phyloP scores from a whole-genome alignment of 2,329 filamentous ascomycete species.

The Fusarium sulawesiense region DNA sequence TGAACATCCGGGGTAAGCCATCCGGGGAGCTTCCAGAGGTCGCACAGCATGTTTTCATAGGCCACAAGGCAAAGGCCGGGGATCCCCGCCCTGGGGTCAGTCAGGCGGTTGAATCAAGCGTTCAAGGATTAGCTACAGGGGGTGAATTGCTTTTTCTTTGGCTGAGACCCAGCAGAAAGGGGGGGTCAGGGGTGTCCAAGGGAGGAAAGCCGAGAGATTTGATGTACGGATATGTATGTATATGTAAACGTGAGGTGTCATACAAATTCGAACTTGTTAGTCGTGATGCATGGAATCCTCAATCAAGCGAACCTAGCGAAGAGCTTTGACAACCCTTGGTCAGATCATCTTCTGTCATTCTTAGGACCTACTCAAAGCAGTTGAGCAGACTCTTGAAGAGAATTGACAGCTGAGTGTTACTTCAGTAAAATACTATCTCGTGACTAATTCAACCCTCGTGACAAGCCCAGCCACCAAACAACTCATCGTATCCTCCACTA shows the following conservation, averaged over 20 bases:
- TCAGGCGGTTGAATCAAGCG: slow-evolving; percentile 47
- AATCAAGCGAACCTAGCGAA: neutral
- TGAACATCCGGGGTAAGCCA: slow-evolving; percentile 42
- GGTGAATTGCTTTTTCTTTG: slow-evolving; percentile 24
- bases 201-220: slow-evolving; percentile 30
- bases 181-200: slow-evolving; percentile 26
- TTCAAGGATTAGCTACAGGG: slow-evolving; percentile 31
- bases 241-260: slow-evolving; percentile 3
- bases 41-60: slow-evolving; percentile 27
- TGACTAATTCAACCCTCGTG: slow-evolving; percentile 8
- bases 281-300: slow-evolving; percentile 11
- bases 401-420: neutral
- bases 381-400: neutral
- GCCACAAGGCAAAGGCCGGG: slow-evolving; percentile 16
- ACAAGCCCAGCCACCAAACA: neutral
- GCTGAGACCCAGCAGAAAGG: slow-evolving; percentile 26
- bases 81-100: slow-evolving; percentile 22
- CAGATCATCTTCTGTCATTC: slow-evolving; percentile 16
- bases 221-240: neutral
- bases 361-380: slow-evolving; percentile 10
- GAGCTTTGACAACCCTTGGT: slow-evolving; percentile 5
- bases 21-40: slow-evolving; percentile 29
- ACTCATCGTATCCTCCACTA: slow-evolving; percentile 4
- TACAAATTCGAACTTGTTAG: neutral
- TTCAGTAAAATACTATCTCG: slow-evolving; percentile 4